These are phyloP conservation scores for Apiotrichum gracile DNA, from an alignment of 1,284 basidiomycete genomes.

Conservation along the genomic window DNA sequence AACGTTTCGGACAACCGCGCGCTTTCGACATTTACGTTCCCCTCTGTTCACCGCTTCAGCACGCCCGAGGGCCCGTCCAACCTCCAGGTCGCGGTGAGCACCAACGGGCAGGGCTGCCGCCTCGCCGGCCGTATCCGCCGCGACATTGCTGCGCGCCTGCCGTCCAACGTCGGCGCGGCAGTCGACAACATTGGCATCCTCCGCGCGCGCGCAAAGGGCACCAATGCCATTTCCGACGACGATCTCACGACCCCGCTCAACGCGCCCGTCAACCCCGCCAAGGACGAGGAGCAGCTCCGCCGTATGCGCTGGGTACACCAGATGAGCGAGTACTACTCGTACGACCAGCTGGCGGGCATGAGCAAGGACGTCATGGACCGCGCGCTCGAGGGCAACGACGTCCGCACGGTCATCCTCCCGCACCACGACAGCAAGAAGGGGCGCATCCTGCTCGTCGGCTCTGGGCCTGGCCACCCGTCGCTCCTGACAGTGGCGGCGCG, in stretches of 20 bases:
- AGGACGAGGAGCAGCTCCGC: constrained; percentile 45
- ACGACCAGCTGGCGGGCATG: constrained; percentile 68
- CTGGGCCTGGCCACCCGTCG: constrained; percentile 89
- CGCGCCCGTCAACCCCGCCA: constrained; percentile 61
- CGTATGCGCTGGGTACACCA: constrained; percentile 85
- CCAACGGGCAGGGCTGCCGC: constrained; percentile 87
- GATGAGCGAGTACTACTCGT: constrained; percentile 89
- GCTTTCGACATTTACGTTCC: constrained; percentile 85
- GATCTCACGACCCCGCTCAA: constrained; percentile 67
- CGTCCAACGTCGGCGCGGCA: constrained; percentile 68
- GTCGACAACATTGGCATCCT: constrained; percentile 70
- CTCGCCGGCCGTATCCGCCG: constrained; percentile 73
- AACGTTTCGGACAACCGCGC: constrained; percentile 82
- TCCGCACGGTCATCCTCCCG: constrained; percentile 12
- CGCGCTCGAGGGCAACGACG: constrained; percentile 48
- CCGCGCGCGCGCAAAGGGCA: constrained; percentile 58
- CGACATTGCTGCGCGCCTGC: constrained; percentile 72
- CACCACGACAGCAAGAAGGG: constrained; percentile 51
- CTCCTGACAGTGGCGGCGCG: constrained; percentile 84
- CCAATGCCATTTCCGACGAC: constrained; percentile 25
- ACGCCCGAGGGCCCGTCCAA: constrained; percentile 50
- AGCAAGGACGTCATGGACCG: constrained; percentile 62
- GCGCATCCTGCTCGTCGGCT: constrained; percentile 80
- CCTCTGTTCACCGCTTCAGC: constrained; percentile 76
- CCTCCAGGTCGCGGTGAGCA: constrained; percentile 81